A percentile compares a stretch with the other conserved stretches of the same genome.
Conservation (phyloP, 768 basidiomycete species). For the Tylopilus intermedius region DNA sequence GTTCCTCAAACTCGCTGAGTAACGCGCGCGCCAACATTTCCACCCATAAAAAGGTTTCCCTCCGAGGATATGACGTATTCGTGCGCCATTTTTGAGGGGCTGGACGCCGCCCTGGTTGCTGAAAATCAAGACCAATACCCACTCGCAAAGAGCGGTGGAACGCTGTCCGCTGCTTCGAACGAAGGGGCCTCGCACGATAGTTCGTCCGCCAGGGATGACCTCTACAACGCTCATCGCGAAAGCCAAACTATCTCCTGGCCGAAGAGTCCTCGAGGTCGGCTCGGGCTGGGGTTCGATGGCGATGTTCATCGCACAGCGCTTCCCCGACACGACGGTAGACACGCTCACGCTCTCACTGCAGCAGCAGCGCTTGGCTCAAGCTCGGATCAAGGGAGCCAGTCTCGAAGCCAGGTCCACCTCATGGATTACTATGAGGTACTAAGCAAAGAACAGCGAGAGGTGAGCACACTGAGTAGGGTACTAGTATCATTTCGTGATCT, state of each 20-base stretch:
- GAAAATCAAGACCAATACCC: neutral
- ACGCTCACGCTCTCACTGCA: neutral
- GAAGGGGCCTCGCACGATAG: neutral
- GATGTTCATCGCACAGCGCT: neutral
- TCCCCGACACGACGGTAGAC: neutral
- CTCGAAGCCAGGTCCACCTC: neutral
- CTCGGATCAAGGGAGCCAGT: neutral
- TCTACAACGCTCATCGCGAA: neutral
- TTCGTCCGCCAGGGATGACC: neutral
- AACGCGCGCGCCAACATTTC: neutral
- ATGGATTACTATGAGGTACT: neutral
- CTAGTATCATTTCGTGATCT: no score
- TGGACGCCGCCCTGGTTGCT: neutral
- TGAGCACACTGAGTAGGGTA: no score
- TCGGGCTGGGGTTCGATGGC: neutral
- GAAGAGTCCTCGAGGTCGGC: neutral
- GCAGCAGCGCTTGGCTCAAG: neutral
- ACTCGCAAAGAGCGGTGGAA: no score
- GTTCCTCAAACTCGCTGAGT: neutral
- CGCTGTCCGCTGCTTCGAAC: no score
- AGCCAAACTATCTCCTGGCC: neutral
- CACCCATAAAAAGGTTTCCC: neutral
- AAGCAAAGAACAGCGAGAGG: no score
- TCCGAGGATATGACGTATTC: constrained; percentile 1
- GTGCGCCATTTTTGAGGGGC: neutral